Base-by-base conservation (phyloP, 345 rosid genomes). In the Anacardium occidentale region DNA sequence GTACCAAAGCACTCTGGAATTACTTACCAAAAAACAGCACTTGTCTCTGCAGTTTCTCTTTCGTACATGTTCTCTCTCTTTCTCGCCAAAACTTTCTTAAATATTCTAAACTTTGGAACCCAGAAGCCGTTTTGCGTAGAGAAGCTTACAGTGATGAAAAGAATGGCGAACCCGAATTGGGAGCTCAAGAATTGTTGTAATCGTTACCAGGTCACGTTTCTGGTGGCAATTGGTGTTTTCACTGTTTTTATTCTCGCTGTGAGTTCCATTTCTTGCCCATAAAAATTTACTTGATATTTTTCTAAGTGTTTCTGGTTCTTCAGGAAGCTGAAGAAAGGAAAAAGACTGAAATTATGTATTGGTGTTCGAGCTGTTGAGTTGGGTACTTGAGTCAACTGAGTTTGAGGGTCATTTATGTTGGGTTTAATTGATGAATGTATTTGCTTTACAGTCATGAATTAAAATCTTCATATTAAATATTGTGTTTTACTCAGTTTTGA, bases 241-340 rank as follows among this genome's bases (percentile, higher is more conserved):
- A 90, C 94, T 70, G 81, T 95, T 70, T 97, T 85, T 72, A 92
- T 95, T 68, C 88, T 95, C 73, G 77, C 85, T 81, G 99, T 95
- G 78, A 69, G 86, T 79, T 72, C 45, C 24, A 17, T 73, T 71
- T 11, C 37, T 51, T 29, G 32, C 48, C 66, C 66, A 12, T 37
- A 25, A 42, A 2, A 51, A 22, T 26, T 17, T 55, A 10, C 4
- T 13, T 34, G 18, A 10, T 40, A 12, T 40, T 37, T 4, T 34
- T 34, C 0, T 34, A 37, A 37, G 42, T 37, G 42, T 73, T 29
- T 68, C 76, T 73, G 64, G 21, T 26, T 79, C 69, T 54, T 62
- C 26, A 44, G 74, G 22, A 68, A 59, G 4, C 9, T 58, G 22
- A 29, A 22, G 21, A 55, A 42, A 56, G 55, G 71, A 11, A n/a